These are phyloP conservation scores for Arctium minus DNA, from an alignment of 129 eudicot species.

Conservation along the genomic window DNA sequence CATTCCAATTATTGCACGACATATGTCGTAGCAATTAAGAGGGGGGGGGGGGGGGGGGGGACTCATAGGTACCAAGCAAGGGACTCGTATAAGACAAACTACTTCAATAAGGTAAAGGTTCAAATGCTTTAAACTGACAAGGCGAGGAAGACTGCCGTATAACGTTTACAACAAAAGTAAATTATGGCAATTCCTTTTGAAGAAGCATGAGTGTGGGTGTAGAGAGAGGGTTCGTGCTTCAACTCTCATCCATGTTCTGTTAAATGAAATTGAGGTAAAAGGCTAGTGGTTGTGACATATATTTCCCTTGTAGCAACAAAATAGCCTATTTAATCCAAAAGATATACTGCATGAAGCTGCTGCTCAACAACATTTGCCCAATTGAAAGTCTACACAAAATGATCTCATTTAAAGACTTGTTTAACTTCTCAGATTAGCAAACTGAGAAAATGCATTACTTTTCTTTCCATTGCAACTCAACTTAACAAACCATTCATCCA, in stretches of 20 bases:
- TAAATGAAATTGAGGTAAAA: constrained; percentile 2
- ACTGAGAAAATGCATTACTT: not conserved
- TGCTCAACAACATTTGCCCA: not conserved
- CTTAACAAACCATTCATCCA: constrained; percentile 8
- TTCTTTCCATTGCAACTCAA: constrained; percentile 6
- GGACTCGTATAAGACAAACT: not conserved
- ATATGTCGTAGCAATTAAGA: not conserved
- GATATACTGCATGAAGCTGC: not conserved
- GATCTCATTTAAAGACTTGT: not conserved
- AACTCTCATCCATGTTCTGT: not conserved
- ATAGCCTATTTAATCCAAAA: not conserved
- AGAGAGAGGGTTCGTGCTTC: not conserved
- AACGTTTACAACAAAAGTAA: not conserved
- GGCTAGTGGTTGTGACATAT: not conserved
- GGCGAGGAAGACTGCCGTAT: not conserved
- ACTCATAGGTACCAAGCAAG: not conserved
- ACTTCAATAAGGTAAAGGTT: not conserved
- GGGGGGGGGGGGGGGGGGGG: not conserved
- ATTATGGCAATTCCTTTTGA: not conserved
- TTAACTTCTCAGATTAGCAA: constrained; percentile 11
- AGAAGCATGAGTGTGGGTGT: not conserved
- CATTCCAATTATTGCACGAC: constrained; percentile 12
- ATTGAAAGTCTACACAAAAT: not conserved
- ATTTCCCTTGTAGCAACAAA: not conserved
- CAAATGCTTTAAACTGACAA: not conserved